phyloP scores from a whole-genome alignment of 1,284 basidiomycete genomes.

The Cutaneotrichosporon cutaneum region DNA sequence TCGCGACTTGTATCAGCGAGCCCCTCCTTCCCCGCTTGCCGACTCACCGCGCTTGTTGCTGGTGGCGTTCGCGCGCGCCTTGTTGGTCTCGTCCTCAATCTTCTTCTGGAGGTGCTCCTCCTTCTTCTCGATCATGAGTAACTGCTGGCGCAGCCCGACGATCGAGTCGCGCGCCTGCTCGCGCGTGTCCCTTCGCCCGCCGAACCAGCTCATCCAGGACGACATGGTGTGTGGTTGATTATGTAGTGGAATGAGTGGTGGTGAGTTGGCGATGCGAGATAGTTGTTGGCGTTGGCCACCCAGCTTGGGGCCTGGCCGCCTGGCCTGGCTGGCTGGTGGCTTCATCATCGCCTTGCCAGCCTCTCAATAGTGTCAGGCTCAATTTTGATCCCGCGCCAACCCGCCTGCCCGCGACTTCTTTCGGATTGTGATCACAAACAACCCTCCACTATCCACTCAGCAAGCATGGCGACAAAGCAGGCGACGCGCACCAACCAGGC shows the following conservation, averaged over 20 bases:
- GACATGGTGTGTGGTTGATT: slow-evolving; percentile 65
- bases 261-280: not conserved
- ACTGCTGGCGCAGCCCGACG: slow-evolving; percentile 77
- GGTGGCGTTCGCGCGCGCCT: slow-evolving; percentile 89
- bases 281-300: slow-evolving; percentile 16
- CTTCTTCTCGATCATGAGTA: slow-evolving; percentile 98
- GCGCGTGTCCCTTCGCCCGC: slow-evolving; percentile 72
- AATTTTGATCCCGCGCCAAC: slow-evolving; percentile 8
- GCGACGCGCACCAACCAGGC: slow-evolving; percentile 52
- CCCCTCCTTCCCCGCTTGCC: not conserved
- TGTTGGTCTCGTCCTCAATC: slow-evolving; percentile 91
- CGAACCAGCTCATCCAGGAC: slow-evolving; percentile 74
- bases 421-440: no score
- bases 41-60: slow-evolving; percentile 85
- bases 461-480: slow-evolving; percentile 52
- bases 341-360: not conserved
- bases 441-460: slow-evolving; percentile 5
- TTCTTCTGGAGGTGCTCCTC: slow-evolving; percentile 95
- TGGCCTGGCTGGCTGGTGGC: not conserved
- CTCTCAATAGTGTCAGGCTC: slow-evolving; percentile 3
- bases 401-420: not conserved
- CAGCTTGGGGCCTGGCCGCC: not conserved
- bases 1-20: slow-evolving; percentile 62
- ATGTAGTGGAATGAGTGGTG: not conserved
- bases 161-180: slow-evolving; percentile 81